A percentile compares a stretch with the other conserved stretches of the same genome.
Evolutionary conservation across 73 alveolate genomes (phyloP).

Genomic region (Tetrahymena thermophila): DNA sequence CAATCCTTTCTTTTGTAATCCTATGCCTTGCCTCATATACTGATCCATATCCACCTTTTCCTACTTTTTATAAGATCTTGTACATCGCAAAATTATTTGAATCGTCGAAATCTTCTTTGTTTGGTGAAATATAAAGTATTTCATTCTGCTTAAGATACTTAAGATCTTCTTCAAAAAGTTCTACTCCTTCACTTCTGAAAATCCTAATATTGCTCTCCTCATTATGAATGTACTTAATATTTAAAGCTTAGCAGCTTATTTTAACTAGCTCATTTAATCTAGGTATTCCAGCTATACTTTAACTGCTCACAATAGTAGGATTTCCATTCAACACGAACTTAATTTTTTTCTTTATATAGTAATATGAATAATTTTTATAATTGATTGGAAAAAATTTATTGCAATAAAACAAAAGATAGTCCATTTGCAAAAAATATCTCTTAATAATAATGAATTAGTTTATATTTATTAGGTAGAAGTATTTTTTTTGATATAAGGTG

Average conservation of each 20-base stretch:
- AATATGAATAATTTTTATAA: no score
- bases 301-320: background rate
- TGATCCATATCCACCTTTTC: conserved; percentile 38
- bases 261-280: background rate
- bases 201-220: background rate
- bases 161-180: background rate
- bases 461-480: background rate
- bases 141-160: background rate
- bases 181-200: background rate
- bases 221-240: background rate
- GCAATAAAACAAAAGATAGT: no score
- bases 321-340: background rate
- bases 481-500: no score
- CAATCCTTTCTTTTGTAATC: conserved; percentile 60
- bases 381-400: no score
- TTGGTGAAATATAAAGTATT: background rate
- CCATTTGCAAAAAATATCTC: background rate
- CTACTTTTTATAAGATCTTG: conserved; percentile 9
- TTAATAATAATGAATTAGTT: no score
- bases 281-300: background rate
- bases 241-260: background rate
- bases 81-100: background rate
- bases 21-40: conserved; percentile 49
- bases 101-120: conserved; percentile 9
- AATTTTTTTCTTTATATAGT: background rate